phyloP scores from a whole-genome alignment of 2,329 filamentous ascomycete genomes.

The Penicillium fuscoglaucum region DNA sequence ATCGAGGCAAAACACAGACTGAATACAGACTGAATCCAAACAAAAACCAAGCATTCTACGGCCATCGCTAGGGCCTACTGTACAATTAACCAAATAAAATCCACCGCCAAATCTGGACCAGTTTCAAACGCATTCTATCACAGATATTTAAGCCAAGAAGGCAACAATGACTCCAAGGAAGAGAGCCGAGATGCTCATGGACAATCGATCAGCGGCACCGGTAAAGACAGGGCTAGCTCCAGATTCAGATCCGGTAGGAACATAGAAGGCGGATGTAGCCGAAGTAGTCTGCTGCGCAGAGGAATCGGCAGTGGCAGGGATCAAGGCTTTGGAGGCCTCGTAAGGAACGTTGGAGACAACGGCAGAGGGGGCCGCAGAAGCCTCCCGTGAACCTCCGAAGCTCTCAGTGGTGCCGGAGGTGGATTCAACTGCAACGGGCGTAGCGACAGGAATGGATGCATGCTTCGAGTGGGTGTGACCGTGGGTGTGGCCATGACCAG shows the following conservation, averaged over 20 bases:
- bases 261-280: not conserved
- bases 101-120: not conserved
- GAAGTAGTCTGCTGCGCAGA: not conserved
- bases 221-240: slow-evolving; percentile 6
- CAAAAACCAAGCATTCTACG: not conserved
- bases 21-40: not conserved
- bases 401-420: not conserved
- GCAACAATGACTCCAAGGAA: not conserved
- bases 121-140: not conserved
- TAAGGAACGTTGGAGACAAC: slow-evolving; percentile 4
- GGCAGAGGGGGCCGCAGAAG: not conserved
- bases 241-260: not conserved
- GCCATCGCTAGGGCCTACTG: not conserved
- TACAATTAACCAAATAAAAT: slow-evolving; percentile 1
- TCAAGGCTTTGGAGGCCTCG: not conserved
- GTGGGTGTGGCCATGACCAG: not conserved
- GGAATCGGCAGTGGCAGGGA: not conserved
- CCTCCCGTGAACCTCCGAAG: not conserved
- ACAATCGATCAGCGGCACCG: not conserved
- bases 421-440: not conserved
- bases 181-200: not conserved
- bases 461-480: not conserved
- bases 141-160: not conserved
- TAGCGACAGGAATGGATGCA: not conserved
- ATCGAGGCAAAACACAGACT: not conserved